phyloP scores from a whole-genome alignment of 805 yeast genomes.

The Ogataea ramenticola region DNA sequence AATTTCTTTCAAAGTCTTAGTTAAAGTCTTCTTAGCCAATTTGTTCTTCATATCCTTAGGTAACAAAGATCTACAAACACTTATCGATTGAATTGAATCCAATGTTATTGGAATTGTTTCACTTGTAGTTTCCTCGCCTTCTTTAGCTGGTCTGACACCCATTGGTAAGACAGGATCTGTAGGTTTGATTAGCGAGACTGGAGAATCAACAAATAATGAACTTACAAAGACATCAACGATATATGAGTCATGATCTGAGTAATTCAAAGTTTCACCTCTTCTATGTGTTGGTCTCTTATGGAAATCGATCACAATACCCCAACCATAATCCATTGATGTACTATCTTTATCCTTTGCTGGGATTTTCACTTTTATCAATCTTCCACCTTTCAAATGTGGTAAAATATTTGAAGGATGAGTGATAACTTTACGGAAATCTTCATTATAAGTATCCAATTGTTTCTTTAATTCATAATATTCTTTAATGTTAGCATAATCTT shows the following conservation, averaged over 20 bases:
- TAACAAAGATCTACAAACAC: slow-evolving; percentile 72
- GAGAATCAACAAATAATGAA: slow-evolving; percentile 75
- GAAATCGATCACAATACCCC: slow-evolving; percentile 85
- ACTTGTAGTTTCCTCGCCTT: slow-evolving; percentile 62
- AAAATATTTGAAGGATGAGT: slow-evolving; percentile 87
- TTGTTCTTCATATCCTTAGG: slow-evolving; percentile 66
- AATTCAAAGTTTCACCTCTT: slow-evolving; percentile 51
- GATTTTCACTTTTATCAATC: slow-evolving; percentile 66
- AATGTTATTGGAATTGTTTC: slow-evolving; percentile 84
- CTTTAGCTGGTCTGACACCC: slow-evolving; percentile 79
- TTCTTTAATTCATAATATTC: slow-evolving; percentile 76
- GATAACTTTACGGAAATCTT: slow-evolving; percentile 72
- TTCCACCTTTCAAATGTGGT: slow-evolving; percentile 82
- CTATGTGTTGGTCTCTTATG: slow-evolving; percentile 49
- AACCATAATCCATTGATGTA: slow-evolving; percentile 51
- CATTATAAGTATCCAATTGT: slow-evolving; percentile 62
- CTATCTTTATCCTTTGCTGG: slow-evolving; percentile 63
- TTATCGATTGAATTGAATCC: slow-evolving; percentile 64
- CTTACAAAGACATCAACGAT: slow-evolving; percentile 78
- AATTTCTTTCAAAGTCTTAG: slow-evolving; percentile 72
- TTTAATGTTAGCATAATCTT: slow-evolving; percentile 65
- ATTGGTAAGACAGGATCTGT: slow-evolving; percentile 74
- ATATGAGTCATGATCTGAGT: slow-evolving; percentile 83
- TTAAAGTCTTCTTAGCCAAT: slow-evolving; percentile 53
- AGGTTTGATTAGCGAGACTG: slow-evolving; percentile 71